Base-by-base conservation (phyloP, 306 rosid genomes). In the Quillaja saponaria region DNA sequence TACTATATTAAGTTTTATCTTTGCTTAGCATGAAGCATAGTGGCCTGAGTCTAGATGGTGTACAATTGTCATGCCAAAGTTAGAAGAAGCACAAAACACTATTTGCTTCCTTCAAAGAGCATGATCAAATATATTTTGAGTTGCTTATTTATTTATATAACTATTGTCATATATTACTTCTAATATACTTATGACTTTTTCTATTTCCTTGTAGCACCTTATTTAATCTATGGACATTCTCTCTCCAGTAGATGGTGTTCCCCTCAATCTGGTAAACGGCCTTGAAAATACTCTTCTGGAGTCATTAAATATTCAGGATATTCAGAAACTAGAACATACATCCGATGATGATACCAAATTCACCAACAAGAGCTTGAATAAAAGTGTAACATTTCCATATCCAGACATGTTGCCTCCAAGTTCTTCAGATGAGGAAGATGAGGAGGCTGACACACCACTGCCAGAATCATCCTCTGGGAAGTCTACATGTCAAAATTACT, bases 191-290 rank as follows among this genome's bases (percentile, higher is more conserved):
- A 21, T 49, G 14, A 11, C 12, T 54, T 10, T 14, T 46, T 37
- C 17, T 62, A 38, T 7, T 15, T 21, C 13, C 34, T 18, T 76
- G 84, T 70, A 84, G 87, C 59, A 62, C 66, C 19, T 68, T 44
- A 59, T 50, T 33, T 78, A 56, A 78, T 67, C 68, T 67, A 90
- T 85, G 97, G 96, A 80, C 68, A 34, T 64, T 31, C 71, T 42
- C 61, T 74, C 73, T 78, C 48, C 61, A 19, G 68, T 9, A 50
- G 28, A 66, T 74, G 54, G 15, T 44, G 62, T 50, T 34, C 28
- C 33, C 5, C 41, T 39, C 66, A 61, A 53, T 57, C 49, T 52
- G 59, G 72, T 87, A 33, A 62, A 37, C 45, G 64, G 48, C 46
- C 87, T 83, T 67, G 94, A 67, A 63, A 65, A 21, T 58, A 45